Conservation (phyloP, 2,329 filamentous ascomycete species). For the Cladosporium sp. region DNA sequence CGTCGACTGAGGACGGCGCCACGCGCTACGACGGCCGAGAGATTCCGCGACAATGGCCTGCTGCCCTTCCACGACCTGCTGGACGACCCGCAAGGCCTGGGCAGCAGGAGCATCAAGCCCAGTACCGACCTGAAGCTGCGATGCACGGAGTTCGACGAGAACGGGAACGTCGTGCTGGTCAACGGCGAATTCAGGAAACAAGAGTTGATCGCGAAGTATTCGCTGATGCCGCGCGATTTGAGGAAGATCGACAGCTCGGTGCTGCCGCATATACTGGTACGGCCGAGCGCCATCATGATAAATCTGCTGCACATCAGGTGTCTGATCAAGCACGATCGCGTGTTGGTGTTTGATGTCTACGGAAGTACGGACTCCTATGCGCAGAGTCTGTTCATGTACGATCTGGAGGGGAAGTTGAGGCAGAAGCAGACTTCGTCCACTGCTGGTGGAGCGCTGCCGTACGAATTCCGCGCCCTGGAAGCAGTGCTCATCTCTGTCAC, state of each 20-base stretch:
- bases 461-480: constrained; percentile 94
- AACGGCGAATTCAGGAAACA: constrained; percentile 98
- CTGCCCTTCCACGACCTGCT: constrained; percentile 49
- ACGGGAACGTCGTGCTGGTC: constrained; percentile 85
- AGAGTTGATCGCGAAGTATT: constrained; percentile 95
- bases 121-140: constrained; percentile 80
- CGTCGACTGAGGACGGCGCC: constrained; percentile 1
- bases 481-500: constrained; percentile 93
- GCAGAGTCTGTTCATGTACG: constrained; percentile 97
- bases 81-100: constrained; percentile 59
- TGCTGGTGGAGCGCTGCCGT: constrained; percentile 63
- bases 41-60: constrained; percentile 52
- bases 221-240: constrained; percentile 85
- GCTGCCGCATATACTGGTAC: constrained; percentile 90
- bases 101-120: constrained; percentile 67
- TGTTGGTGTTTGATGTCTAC: constrained; percentile 94
- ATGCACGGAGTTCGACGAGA: constrained; percentile 92
- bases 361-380: constrained; percentile 92
- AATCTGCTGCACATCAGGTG: constrained; percentile 96
- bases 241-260: constrained; percentile 97
- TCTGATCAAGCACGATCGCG: constrained; percentile 89
- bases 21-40: constrained; percentile 23
- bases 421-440: constrained; percentile 61
- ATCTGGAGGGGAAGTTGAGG: constrained; percentile 85
- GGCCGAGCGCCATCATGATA: constrained; percentile 87